Percentiles rank a stretch among this genome's conserved stretches.
These are phyloP conservation scores for Erucastrum elatum DNA, from an alignment of 345 rosid genomes.

Conservation along the genomic window DNA sequence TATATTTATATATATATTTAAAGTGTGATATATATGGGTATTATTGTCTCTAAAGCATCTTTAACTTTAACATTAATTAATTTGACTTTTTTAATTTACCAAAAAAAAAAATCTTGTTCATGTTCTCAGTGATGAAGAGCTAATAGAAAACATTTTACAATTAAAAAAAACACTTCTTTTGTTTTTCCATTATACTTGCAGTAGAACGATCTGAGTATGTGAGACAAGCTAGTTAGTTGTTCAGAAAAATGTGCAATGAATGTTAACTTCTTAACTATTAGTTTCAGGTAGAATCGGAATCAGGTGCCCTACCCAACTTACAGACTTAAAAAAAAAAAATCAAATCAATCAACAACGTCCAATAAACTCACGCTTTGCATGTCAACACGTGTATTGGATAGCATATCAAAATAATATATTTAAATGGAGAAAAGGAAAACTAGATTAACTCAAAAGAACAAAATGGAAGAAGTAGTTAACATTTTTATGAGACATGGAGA, in stretches of 20 bases:
- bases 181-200: background rate
- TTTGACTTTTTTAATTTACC: background rate
- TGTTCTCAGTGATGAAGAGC: background rate
- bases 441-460: background rate
- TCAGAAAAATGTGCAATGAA: background rate
- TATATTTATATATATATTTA: too few relatives aligned
- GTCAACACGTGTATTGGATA: slow-evolving; percentile 27
- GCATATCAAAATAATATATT: background rate
- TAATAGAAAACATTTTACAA: background rate
- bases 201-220: background rate
- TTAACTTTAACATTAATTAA: too few relatives aligned
- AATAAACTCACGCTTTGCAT: slow-evolving; percentile 19
- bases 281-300: slow-evolving; percentile 33
- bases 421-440: background rate
- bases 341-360: slow-evolving; percentile 12
- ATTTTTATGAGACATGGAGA: slow-evolving; percentile 1
- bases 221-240: slow-evolving; percentile 5
- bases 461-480: background rate
- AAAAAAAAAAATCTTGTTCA: background rate
- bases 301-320: slow-evolving; percentile 36
- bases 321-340: background rate
- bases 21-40: background rate
- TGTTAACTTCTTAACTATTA: background rate
- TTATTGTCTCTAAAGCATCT: background rate
- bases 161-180: background rate